Conservation (phyloP, 192 early-diverging fungal species). For the Jimgerdemannia flammicorona region DNA sequence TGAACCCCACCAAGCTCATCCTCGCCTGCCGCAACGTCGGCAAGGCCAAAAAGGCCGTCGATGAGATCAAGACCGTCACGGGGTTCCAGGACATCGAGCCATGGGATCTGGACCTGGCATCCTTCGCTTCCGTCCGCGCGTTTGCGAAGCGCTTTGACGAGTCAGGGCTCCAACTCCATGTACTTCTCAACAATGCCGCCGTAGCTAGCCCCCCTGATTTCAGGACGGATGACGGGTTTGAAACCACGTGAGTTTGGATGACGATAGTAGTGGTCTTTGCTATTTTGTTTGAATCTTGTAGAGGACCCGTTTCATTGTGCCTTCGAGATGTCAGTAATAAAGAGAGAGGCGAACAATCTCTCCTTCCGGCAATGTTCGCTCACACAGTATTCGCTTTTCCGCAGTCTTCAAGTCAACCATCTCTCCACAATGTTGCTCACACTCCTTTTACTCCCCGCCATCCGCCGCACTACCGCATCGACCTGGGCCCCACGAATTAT, state of each 20-base stretch:
- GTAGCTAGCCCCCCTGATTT: neutral
- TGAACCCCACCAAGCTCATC: constrained; percentile 18
- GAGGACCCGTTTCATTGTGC: no score
- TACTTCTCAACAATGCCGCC: constrained; percentile 50
- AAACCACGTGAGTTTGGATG: constrained; percentile 15
- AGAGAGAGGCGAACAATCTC: neutral
- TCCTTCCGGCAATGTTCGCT: neutral
- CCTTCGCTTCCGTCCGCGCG: constrained; percentile 26
- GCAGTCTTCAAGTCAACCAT: constrained; percentile 22
- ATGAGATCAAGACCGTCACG: neutral
- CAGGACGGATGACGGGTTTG: constrained; percentile 10
- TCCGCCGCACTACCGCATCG: constrained; percentile 12
- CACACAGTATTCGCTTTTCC: neutral
- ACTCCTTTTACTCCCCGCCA: constrained; percentile 11
- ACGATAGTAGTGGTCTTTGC: neutral
- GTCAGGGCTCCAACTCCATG: constrained; percentile 28
- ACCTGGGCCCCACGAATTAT: constrained; percentile 17
- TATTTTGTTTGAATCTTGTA: neutral
- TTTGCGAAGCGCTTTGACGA: constrained; percentile 28
- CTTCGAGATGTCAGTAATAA: neutral
- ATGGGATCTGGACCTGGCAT: constrained; percentile 15
- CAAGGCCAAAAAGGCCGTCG: constrained; percentile 14
- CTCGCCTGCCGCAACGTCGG: constrained; percentile 17
- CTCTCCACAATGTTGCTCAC: constrained; percentile 18
- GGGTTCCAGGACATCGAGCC: constrained; percentile 13